Percentiles rank a stretch among this genome's conserved stretches.
Conservation (phyloP, 2,329 filamentous ascomycete genomes). For the Lizonia empirigonia region DNA sequence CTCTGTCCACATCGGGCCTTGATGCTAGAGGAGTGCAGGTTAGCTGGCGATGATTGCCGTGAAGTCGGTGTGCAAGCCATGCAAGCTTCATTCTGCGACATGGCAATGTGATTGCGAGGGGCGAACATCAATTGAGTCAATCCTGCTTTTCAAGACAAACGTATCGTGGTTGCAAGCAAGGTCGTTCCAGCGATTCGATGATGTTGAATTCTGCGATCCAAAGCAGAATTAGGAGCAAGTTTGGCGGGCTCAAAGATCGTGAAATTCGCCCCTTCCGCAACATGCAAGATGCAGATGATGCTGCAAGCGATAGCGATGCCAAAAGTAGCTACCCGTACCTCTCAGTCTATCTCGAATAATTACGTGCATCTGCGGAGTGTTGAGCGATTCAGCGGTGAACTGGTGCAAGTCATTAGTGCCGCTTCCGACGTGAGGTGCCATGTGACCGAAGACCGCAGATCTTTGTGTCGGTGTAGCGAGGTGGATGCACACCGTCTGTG, state of each 20-base stretch:
- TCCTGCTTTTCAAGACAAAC: conserved; percentile 6
- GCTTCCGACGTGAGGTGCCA: conserved; percentile 1
- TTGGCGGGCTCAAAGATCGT: not conserved
- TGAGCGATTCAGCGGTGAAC: conserved; percentile 16
- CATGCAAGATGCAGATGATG: conserved; percentile 9
- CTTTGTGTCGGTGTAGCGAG: conserved; percentile 15
- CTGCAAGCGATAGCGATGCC: conserved; percentile 4
- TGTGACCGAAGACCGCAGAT: conserved; percentile 15
- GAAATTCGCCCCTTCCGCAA: conserved; percentile 11
- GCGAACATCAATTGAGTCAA: conserved; percentile 4
- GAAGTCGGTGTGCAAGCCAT: conserved; percentile 26
- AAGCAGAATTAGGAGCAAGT: conserved; percentile 5
- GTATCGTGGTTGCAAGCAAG: conserved; percentile 15
- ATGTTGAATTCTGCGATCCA: not conserved
- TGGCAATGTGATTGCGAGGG: conserved; percentile 10
- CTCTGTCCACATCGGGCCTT: not conserved
- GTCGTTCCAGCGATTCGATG: conserved; percentile 7
- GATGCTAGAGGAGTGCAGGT: conserved; percentile 19
- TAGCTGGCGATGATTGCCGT: conserved; percentile 17
- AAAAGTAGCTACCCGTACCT: conserved; percentile 2
- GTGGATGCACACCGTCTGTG: conserved; percentile 16
- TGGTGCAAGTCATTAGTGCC: conserved; percentile 7
- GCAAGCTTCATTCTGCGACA: conserved; percentile 25
- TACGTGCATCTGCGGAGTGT: conserved; percentile 13
- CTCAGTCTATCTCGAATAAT: not conserved